Evolutionary conservation across 2,329 filamentous ascomycete genomes (phyloP).

Genomic region (Aspergillus neoniger): DNA sequence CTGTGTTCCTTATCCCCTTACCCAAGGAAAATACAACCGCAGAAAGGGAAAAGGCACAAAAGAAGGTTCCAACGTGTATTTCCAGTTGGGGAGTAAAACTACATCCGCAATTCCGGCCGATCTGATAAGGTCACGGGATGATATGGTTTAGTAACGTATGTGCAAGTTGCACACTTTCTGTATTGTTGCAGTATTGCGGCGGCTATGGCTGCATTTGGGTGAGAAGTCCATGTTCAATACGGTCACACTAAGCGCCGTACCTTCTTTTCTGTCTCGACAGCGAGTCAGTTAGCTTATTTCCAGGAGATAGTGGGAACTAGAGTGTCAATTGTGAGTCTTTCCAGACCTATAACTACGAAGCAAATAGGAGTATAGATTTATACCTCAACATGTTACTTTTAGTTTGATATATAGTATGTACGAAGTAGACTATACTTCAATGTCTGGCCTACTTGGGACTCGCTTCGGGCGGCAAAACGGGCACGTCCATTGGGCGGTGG

Average conservation of each 20-base stretch:
- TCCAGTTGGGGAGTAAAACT: no score
- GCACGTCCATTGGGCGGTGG: constrained; percentile 27
- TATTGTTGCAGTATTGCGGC: not conserved
- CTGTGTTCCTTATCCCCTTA: no score
- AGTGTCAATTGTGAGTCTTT: no score
- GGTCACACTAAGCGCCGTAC: not conserved
- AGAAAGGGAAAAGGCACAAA: no score
- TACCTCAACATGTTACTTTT: not conserved
- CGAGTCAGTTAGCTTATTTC: no score
- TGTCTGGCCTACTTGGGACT: constrained; percentile 30
- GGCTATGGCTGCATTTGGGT: not conserved
- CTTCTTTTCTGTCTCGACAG: no score
- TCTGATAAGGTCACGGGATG: not conserved
- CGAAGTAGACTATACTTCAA: not conserved
- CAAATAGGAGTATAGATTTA: no score
- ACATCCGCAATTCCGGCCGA: no score
- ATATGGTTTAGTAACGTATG: not conserved
- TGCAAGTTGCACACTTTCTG: not conserved
- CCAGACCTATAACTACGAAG: no score
- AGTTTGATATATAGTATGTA: not conserved
- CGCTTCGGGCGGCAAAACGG: constrained; percentile 39
- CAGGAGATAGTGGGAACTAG: no score
- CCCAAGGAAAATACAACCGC: no score
- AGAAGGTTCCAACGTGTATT: no score
- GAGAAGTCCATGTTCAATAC: not conserved